Evolutionary conservation across 2,329 filamentous ascomycete genomes (phyloP), one percentile per base, ranked within the genome.

Genomic region (Echinosphaeria canescens): DNA sequence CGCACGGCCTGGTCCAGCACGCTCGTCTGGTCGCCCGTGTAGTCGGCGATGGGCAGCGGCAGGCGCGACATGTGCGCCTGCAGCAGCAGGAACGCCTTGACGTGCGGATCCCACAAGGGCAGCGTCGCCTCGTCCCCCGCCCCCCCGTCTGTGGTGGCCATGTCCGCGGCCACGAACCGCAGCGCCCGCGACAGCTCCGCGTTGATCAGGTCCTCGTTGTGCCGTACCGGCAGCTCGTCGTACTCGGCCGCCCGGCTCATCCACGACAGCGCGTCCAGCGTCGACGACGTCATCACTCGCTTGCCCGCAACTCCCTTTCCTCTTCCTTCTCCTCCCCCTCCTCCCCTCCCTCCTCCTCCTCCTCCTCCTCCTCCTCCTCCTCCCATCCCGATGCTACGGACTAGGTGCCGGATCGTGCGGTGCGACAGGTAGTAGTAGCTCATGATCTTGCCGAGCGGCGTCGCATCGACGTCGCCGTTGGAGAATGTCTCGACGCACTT

Each of bases 381-480:
- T n/a, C n/a, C n/a, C n/a, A n/a, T n/a, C n/a, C n/a, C n/a, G n/a
- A n/a, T n/a, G n/a, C n/a, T n/a, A 25, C 67, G 61, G 34, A 78
- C 68, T 5, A 98, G 64, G 39, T 81, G 73, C 2, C 88, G 78
- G 39, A 98, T 82, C 0, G 88, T 98, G 49, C 78, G 78, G 53
- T 98, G 88, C 1, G 84, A 90, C 25, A 88, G 71, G 44, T 98
- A 98, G 59, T 98, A 98, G 59, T 95, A 98, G 47, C 79, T 91
- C 81, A 95, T 93, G 42, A 98, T 95, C 54, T 92, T 93, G 40
- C 88, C 88, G 5, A 95, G 62, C 0, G 85, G 74, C 0, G 88
- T 95, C 1, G 85, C 59, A 38, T 92, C 78, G 15, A 98, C 72
- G 37, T 92, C 76, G 23, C 85, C 85, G 35, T 88, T 92, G 24